These are phyloP conservation scores for Castanea mollissima DNA, from an alignment of 306 rosid genomes.

Conservation along the genomic window DNA sequence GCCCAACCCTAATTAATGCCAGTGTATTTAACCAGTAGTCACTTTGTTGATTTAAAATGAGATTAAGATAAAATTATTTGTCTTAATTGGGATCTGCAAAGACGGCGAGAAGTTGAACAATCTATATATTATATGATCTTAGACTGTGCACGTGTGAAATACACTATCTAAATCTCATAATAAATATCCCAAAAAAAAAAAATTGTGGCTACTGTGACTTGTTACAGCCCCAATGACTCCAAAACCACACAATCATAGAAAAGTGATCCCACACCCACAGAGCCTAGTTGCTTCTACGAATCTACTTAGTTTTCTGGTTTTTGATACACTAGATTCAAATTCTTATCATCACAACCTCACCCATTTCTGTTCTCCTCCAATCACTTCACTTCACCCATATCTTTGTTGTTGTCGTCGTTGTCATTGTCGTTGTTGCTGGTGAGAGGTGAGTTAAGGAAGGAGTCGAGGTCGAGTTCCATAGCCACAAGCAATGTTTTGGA, in stretches of 20 bases:
- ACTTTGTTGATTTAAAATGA: too few species aligned
- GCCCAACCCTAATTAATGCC: too few species aligned
- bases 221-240: conserved; percentile 2
- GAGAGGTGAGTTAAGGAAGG: conserved; percentile 51
- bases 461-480: conserved; percentile 77
- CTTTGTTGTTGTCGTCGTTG: not conserved
- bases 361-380: conserved; percentile 31
- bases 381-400: conserved; percentile 16
- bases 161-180: not conserved
- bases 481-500: conserved; percentile 6
- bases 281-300: not conserved
- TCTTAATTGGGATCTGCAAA: too few species aligned
- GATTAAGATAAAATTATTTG: too few species aligned
- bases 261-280: conserved; percentile 1
- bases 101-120: not conserved
- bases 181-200: conserved; percentile 26
- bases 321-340: conserved; percentile 20
- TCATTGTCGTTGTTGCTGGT: conserved; percentile 34
- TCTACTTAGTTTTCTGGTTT: not conserved
- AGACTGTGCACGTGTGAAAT: too few species aligned
- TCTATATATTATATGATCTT: not conserved
- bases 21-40: too few species aligned
- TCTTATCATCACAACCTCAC: conserved; percentile 33
- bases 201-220: conserved; percentile 13
- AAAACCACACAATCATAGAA: conserved; percentile 35